Percentiles rank a stretch among this genome's conserved stretches.
These are phyloP conservation scores for Hordeum pubiflorum DNA, from an alignment of 202 grass and related monocot genomes.

Conservation along the genomic window DNA sequence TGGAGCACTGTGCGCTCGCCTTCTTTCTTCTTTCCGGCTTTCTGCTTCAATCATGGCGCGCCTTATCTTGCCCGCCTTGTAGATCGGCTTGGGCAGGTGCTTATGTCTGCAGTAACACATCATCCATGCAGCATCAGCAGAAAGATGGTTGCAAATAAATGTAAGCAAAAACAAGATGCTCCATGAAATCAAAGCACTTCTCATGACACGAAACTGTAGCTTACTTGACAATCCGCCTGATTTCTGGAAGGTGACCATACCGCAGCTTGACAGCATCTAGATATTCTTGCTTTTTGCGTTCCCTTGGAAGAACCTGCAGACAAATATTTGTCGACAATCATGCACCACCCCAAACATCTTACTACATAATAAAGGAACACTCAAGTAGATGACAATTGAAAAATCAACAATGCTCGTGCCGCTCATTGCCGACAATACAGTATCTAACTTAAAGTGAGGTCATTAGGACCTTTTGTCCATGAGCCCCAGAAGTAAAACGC, in stretches of 20 bases:
- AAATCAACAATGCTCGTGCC: neutral
- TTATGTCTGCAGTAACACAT: constrained; percentile 48
- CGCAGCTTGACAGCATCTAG: constrained; percentile 63
- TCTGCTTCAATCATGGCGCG: constrained; percentile 75
- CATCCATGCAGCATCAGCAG: neutral
- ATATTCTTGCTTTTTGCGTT: constrained; percentile 80
- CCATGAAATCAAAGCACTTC: neutral
- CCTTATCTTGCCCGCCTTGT: constrained; percentile 63
- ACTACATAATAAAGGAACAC: neutral
- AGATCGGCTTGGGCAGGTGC: constrained; percentile 85
- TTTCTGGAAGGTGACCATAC: constrained; percentile 76
- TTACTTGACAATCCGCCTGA: constrained; percentile 71
- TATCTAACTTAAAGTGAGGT: neutral
- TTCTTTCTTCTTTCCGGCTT: constrained; percentile 52
- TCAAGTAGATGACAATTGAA: neutral
- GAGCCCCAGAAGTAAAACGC: neutral
- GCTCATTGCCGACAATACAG: neutral
- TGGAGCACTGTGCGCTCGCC: constrained; percentile 66
- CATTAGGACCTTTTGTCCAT: neutral
- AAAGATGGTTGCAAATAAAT: neutral
- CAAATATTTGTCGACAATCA: neutral
- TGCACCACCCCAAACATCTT: neutral
- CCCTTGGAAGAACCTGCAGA: constrained; percentile 87
- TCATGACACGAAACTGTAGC: neutral
- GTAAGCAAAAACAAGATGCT: neutral